These are phyloP conservation scores for Populus tremula DNA, from an alignment of 345 rosid species.

Conservation along the genomic window DNA sequence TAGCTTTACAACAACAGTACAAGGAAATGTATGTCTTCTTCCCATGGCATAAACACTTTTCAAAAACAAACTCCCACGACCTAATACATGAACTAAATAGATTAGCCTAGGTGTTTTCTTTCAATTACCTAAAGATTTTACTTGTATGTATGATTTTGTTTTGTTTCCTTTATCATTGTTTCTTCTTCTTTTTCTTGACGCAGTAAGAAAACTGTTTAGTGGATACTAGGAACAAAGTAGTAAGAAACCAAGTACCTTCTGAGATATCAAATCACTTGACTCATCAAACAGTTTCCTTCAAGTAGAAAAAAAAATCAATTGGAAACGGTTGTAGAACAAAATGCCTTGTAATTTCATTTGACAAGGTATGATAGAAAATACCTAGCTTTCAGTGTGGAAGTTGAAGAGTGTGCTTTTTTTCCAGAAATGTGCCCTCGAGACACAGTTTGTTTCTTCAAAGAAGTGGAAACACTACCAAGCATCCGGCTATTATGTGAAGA, in stretches of 20 bases:
- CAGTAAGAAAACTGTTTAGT: too few relatives aligned
- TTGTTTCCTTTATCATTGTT: too few relatives aligned
- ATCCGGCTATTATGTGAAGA: slow-evolving; percentile 37
- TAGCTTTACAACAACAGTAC: too few relatives aligned
- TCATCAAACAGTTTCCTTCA: slow-evolving; percentile 63
- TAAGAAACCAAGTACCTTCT: slow-evolving; percentile 43
- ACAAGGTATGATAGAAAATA: slow-evolving; percentile 10
- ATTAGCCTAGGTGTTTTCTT: too few relatives aligned
- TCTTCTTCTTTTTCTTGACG: too few relatives aligned
- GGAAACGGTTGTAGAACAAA: background rate
- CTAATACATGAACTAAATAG: too few relatives aligned
- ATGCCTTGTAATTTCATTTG: background rate
- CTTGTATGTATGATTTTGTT: too few relatives aligned
- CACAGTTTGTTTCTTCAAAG: slow-evolving; percentile 36
- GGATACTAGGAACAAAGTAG: too few relatives aligned
- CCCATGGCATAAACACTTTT: too few relatives aligned
- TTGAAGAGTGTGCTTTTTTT: slow-evolving; percentile 32
- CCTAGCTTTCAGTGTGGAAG: slow-evolving; percentile 50
- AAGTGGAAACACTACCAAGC: slow-evolving; percentile 30
- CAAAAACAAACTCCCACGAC: too few relatives aligned
- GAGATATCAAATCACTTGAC: slow-evolving; percentile 27
- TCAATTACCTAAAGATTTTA: too few relatives aligned
- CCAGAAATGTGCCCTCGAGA: slow-evolving; percentile 23
- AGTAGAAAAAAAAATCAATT: background rate
- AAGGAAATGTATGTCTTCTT: too few relatives aligned